These are phyloP conservation scores for Rutstroemia sp. DNA, from an alignment of 2,329 filamentous ascomycete genomes.

Conservation along the genomic window DNA sequence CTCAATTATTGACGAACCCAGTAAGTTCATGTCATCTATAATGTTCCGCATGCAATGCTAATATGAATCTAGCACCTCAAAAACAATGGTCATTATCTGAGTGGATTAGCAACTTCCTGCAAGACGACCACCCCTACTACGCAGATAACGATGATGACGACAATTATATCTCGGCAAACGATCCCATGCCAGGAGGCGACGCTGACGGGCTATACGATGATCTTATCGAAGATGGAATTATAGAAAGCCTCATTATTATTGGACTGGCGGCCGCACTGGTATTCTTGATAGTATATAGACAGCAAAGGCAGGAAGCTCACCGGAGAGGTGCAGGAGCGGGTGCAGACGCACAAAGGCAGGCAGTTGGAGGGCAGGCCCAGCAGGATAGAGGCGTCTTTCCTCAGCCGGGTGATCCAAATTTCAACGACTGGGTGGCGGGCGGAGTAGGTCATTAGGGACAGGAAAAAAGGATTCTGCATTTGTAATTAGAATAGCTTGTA, in stretches of 20 bases:
- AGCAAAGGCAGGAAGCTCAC: conserved; percentile 57
- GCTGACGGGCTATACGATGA: conserved; percentile 52
- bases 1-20: conserved; percentile 81
- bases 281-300: conserved; percentile 74
- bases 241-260: conserved; percentile 82
- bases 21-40: conserved; percentile 43
- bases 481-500: background rate
- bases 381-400: conserved; percentile 54
- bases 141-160: conserved; percentile 45
- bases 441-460: conserved; percentile 52
- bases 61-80: conserved; percentile 51
- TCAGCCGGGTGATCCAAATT: conserved; percentile 58
- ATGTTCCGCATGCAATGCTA: conserved; percentile 29
- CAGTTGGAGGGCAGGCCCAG: conserved; percentile 18
- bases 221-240: conserved; percentile 65
- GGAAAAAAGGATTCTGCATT: no score
- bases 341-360: conserved; percentile 27
- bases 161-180: conserved; percentile 38
- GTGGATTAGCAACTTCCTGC: conserved; percentile 81
- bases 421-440: conserved; percentile 55
- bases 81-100: conserved; percentile 74
- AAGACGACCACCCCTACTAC: conserved; percentile 55
- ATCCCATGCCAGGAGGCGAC: conserved; percentile 48
- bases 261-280: conserved; percentile 67
- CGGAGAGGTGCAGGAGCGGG: conserved; percentile 34